These are phyloP conservation scores for Oidiodendron maius DNA, from an alignment of 495 filamentous ascomycete species.

Conservation along the genomic window DNA sequence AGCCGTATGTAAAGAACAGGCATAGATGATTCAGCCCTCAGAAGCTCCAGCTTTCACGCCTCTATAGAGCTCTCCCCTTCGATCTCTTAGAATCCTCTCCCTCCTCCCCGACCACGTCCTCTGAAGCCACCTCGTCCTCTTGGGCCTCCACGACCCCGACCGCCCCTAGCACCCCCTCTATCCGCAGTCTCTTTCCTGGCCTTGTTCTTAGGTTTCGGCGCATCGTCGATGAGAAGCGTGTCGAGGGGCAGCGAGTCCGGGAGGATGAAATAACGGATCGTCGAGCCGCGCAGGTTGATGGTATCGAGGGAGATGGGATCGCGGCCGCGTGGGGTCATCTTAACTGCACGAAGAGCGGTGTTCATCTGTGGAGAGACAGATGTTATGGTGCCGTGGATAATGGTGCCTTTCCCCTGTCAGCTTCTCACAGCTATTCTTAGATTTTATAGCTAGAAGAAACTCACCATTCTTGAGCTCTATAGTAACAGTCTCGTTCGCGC, in stretches of 20 bases:
- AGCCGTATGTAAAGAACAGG: conserved; percentile 7
- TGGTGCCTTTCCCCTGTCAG: conserved; percentile 71
- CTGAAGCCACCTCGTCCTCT: conserved; percentile 50
- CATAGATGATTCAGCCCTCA: too few species aligned
- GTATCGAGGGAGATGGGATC: conserved; percentile 83
- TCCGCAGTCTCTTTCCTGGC: conserved; percentile 83
- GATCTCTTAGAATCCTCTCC: conserved; percentile 47
- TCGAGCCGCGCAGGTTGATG: conserved; percentile 93
- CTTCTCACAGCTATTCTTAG: too few species aligned
- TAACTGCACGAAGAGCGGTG: conserved; percentile 85
- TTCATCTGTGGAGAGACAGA: conserved; percentile 97
- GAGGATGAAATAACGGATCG: conserved; percentile 89
- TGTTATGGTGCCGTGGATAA: conserved; percentile 91
- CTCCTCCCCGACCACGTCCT: conserved; percentile 58
- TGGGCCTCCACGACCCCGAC: conserved; percentile 47
- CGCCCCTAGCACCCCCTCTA: conserved; percentile 51
- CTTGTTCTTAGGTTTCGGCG: conserved; percentile 98
- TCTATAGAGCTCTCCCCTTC: not conserved
- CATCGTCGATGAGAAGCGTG: conserved; percentile 89
- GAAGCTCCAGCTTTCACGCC: too few species aligned
- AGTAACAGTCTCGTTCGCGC: conserved; percentile 93
- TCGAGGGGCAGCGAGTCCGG: conserved; percentile 93
- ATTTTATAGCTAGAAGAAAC: too few species aligned
- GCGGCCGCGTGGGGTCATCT: conserved; percentile 85
- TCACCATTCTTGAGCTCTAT: conserved; percentile 96